These are phyloP conservation scores for Sarocladium oryzae DNA, from an alignment of 2,329 filamentous ascomycete genomes.

Conservation along the genomic window DNA sequence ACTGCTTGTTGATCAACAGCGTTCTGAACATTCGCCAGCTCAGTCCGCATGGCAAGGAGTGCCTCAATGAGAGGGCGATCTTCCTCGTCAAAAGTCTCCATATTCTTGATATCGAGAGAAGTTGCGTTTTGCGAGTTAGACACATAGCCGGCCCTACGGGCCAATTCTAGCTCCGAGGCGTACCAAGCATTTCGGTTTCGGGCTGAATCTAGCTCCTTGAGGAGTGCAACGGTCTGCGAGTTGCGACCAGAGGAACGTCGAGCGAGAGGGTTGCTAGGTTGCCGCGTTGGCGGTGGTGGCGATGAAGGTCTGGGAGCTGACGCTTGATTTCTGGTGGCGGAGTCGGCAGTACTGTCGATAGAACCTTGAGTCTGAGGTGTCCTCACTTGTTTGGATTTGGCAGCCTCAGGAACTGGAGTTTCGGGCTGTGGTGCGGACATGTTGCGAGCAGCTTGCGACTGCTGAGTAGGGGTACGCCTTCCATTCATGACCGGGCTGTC, in stretches of 20 bases:
- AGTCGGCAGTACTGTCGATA: conserved; percentile 61
- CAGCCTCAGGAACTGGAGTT: conserved; percentile 27
- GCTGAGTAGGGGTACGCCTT: conserved; percentile 57
- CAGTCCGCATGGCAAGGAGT: conserved; percentile 81
- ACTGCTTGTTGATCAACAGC: conserved; percentile 86
- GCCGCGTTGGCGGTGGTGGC: conserved; percentile 51
- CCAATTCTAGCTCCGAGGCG: conserved; percentile 86
- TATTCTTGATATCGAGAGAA: conserved; percentile 65
- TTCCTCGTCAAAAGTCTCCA: conserved; percentile 82
- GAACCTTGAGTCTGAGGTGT: conserved; percentile 51
- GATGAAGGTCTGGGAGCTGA: conserved; percentile 41
- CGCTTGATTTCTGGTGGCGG: conserved; percentile 33
- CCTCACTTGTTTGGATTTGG: conserved; percentile 28
- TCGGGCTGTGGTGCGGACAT: conserved; percentile 20
- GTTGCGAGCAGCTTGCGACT: conserved; percentile 16
- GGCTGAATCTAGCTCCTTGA: conserved; percentile 79
- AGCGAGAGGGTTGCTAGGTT: conserved; percentile 51
- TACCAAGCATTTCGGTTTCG: conserved; percentile 95
- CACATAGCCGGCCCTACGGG: conserved; percentile 81
- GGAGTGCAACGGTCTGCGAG: conserved; percentile 64
- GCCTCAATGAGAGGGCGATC: conserved; percentile 90
- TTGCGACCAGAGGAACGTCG: conserved; percentile 55
- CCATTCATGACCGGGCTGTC: conserved; percentile 53
- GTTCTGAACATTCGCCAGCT: conserved; percentile 81
- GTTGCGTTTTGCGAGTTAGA: conserved; percentile 65